Conservation (phyloP, 2,329 filamentous ascomycete genomes). For the Exophiala calicioides region DNA sequence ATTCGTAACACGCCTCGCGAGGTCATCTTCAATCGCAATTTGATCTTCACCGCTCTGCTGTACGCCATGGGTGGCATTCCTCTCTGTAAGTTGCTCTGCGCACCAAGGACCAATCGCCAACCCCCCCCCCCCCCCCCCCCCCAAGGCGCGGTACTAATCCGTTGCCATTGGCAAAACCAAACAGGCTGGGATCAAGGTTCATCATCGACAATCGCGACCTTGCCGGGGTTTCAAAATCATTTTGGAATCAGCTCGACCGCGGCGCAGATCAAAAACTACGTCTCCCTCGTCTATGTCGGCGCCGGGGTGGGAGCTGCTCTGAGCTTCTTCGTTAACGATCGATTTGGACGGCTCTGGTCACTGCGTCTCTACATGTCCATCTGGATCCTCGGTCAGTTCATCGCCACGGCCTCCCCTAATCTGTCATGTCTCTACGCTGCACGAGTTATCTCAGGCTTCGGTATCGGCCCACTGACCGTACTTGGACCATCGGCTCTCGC, state of each 20-base stretch:
- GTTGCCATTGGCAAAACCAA: neutral
- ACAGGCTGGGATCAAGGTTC: slow-evolving; percentile 40
- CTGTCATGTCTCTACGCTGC: slow-evolving; percentile 38
- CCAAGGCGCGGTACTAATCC: neutral
- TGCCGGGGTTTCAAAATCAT: slow-evolving; percentile 39
- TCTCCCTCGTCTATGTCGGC: slow-evolving; percentile 42
- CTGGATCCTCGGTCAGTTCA: slow-evolving; percentile 32
- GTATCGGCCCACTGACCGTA: slow-evolving; percentile 43
- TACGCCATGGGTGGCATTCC: slow-evolving; percentile 24
- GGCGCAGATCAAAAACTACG: slow-evolving; percentile 37
- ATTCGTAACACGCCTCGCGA: slow-evolving; percentile 14
- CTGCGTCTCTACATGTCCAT: slow-evolving; percentile 40
- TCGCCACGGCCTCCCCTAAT: slow-evolving; percentile 25
- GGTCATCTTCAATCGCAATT: slow-evolving; percentile 17
- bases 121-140: too few relatives aligned
- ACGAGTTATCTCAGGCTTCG: slow-evolving; percentile 42
- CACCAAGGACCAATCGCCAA: neutral
- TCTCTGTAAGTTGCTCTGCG: slow-evolving; percentile 26
- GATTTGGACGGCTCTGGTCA: slow-evolving; percentile 44
- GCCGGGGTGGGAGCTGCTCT: slow-evolving; percentile 35
- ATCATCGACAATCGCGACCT: slow-evolving; percentile 35
- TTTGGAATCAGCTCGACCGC: slow-evolving; percentile 38
- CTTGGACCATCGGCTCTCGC: slow-evolving; percentile 42
- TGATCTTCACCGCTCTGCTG: slow-evolving; percentile 12
- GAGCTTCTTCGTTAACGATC: slow-evolving; percentile 45